Evolutionary conservation across 306 rosid genomes (phyloP), one percentile per base, ranked within the genome.

Genomic region (Rubus idaeus): DNA sequence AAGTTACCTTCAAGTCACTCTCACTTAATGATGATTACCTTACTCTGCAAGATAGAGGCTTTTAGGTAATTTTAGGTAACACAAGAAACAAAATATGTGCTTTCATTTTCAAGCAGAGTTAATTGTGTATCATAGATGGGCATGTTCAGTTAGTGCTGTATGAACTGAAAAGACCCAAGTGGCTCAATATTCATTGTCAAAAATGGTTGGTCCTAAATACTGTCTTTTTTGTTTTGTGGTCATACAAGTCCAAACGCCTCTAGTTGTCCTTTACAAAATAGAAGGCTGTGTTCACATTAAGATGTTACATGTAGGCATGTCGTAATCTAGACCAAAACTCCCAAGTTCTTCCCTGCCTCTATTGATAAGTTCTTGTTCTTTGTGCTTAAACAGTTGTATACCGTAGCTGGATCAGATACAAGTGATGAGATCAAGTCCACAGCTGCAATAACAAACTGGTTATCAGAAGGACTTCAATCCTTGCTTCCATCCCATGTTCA

Each of bases 361-460:
- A 30, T 30, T 30, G 49, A 60, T 45, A 67, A 11, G n/a, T 18
- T 41, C 6, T 44, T 68, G 3, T 52, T 75, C 14, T 47, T 11
- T 66, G 81, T 52, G 60, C n/a, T 55, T 41, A 8, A 76, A 77
- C 87, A 94, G 98, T 67, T 91, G 67, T 89, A 91, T 58, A 60
- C 76, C 0, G 50, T 87, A 56, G 91, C 91, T 26, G 96, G 96
- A 88, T 81, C 91, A 6, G 91, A 91, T 73, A 39, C 88, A 81
- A 85, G 77, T 41, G 90, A 73, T 42, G 98, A 94, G 78, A 83
- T 91, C 40, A 82, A 69, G 60, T 84, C 90, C 26, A 52, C 89
- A 23, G 93, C 89, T 16, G 90, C 90, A 80, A 70, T 85, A 80
- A 85, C 86, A 78, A 84, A 86, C 72, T 94, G 98, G 98, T 66